Base-by-base conservation (phyloP, 257 asterid genomes). In the Solanum peruvianum region DNA sequence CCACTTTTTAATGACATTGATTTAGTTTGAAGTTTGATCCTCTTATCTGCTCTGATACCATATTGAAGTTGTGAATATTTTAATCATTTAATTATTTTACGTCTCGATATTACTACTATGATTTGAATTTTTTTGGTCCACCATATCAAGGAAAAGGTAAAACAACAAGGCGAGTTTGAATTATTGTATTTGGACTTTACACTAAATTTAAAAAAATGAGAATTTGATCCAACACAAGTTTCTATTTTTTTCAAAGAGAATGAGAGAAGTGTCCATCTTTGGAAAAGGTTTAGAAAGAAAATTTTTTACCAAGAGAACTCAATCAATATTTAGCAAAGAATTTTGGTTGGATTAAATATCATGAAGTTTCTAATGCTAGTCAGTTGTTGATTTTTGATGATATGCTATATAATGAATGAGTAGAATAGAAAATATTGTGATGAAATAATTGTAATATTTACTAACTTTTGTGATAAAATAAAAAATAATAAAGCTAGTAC, bases 261-360 rank as follows among this genome's bases (percentile, higher is more conserved):
- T 15, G 94, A 93, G 47, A 93, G 98, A 15, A 87, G 86, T 0
- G 93, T 95, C 90, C 98, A 94, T 87, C 47, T 96, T n/a, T 96
- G 96, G 98, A 95, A 47, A 95, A 86, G 99, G 94, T 33, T 88
- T 71, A 7, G 97, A 31, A 96, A 76, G 98, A 96, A 87, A 92
- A 88, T 62, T 72, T 85, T 42, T 37, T 93, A 16, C 95, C 96
- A 10, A 73, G 71, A 27, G 86, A 89, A 87, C 71, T 95, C 62
- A 96, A 89, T 72, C 88, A 93, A 4, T 90, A 90, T 86, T 16
- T 93, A 78, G 86, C 93, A 13, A 64, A 91, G 85, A 85, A 90
- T 67, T 92, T 96, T 75, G 94, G 94, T 2, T 96, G 98, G 98
- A 91, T 94, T 86, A 89, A 80, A 44, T 92, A 93, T 90, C 98